Conservation (phyloP, 1,284 basidiomycete genomes). For the Coriolopsis trogii region DNA sequence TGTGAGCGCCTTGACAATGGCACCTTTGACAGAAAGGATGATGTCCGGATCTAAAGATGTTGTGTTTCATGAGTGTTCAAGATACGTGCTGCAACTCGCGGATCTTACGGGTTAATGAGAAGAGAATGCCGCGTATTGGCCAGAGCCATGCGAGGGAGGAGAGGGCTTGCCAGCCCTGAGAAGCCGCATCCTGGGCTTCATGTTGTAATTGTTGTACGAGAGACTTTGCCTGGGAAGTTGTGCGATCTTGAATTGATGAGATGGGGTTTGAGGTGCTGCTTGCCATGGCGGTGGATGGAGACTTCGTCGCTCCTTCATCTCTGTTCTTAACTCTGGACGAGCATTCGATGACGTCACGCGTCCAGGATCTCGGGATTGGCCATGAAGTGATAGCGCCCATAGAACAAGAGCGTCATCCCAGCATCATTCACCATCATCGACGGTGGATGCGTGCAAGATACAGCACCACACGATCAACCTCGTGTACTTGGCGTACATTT, state of each 20-base stretch:
- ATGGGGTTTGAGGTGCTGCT: not conserved
- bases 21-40: constrained; percentile 40
- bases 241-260: not conserved
- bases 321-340: no score
- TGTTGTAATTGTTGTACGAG: constrained; percentile 13
- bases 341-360: no score
- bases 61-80: not conserved
- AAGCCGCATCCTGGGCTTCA: constrained; percentile 24
- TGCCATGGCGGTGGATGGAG: not conserved
- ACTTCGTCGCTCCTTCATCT: no score
- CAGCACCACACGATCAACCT: no score
- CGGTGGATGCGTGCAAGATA: no score
- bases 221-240: not conserved
- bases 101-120: constrained; percentile 29
- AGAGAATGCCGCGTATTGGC: constrained; percentile 34
- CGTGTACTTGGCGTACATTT: no score
- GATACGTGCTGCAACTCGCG: not conserved
- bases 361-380: no score
- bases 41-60: constrained; percentile 30
- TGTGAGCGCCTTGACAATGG: constrained; percentile 42
- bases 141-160: constrained; percentile 36
- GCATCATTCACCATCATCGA: no score
- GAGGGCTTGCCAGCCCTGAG: constrained; percentile 24
- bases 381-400: no score
- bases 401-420: no score